Evolutionary conservation across 352 stramenopile species (phyloP).

Genomic region (Poterioochromonas sp.): DNA sequence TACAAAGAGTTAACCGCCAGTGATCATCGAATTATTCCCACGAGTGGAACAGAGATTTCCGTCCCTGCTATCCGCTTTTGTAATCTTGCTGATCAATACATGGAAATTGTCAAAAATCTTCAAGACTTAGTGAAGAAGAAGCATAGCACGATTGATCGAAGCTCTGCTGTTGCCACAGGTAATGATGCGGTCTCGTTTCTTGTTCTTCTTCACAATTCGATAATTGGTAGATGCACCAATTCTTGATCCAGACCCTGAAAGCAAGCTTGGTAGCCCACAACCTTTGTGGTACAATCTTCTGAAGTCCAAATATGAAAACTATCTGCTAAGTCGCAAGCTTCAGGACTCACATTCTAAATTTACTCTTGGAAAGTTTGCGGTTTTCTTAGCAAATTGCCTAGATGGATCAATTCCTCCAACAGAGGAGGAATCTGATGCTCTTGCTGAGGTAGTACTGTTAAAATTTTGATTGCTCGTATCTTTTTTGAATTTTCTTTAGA

Average conservation of each 20-base stretch:
- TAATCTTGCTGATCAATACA: not conserved
- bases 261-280: not conserved
- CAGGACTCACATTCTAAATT: no score
- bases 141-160: conserved; percentile 13
- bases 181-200: not conserved
- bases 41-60: not conserved
- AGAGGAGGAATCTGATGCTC: not conserved
- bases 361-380: conserved; percentile 3
- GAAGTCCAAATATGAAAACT: not conserved
- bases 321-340: not conserved
- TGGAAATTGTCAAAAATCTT: not conserved
- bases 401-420: no score
- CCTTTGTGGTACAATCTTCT: not conserved
- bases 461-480: not conserved
- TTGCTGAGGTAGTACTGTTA: not conserved
- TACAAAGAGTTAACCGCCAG: not conserved
- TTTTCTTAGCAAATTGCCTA: not conserved
- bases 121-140: conserved; percentile 1
- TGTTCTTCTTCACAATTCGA: not conserved
- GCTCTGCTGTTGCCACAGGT: no score
- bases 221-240: not conserved
- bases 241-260: not conserved
- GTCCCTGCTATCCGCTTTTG: not conserved
- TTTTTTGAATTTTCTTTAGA: not conserved
- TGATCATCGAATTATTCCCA: not conserved